These are phyloP conservation scores for Xylariaceae sp. DNA, from an alignment of 2,329 filamentous ascomycete genomes.

Conservation along the genomic window DNA sequence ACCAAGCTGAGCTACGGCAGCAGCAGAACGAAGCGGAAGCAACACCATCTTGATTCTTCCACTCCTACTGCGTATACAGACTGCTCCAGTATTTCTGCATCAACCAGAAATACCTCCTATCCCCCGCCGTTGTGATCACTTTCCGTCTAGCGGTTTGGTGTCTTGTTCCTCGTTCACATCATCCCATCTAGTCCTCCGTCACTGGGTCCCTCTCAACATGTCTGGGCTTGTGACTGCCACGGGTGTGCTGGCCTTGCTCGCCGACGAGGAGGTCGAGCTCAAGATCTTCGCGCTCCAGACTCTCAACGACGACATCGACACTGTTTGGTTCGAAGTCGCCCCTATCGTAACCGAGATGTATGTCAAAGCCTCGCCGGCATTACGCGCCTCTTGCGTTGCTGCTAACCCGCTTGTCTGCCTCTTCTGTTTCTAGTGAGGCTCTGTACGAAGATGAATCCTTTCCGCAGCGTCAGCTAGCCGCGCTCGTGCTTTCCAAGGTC, in stretches of 20 bases:
- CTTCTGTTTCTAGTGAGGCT: conserved; percentile 64
- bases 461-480: conserved; percentile 87
- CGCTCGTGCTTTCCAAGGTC: conserved; percentile 92
- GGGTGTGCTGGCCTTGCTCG: conserved; percentile 90
- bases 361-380: conserved; percentile 4
- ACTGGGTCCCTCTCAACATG: conserved; percentile 54
- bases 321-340: conserved; percentile 96
- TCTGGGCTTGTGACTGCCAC: conserved; percentile 90
- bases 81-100: neutral
- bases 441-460: conserved; percentile 96
- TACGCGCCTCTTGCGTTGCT: neutral
- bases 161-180: neutral
- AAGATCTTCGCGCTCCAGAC: conserved; percentile 93
- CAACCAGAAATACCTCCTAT: neutral
- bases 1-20: neutral
- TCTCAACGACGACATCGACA: conserved; percentile 93
- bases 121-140: neutral
- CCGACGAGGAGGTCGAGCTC: conserved; percentile 90
- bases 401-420: conserved; percentile 18
- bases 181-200: neutral
- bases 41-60: neutral
- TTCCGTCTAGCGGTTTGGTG: neutral
- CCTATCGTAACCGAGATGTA: conserved; percentile 91
- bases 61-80: too few species aligned
- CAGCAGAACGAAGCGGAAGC: neutral